These are phyloP conservation scores for Endogone sp. DNA, from an alignment of 192 early-diverging fungal genomes.

Conservation along the genomic window DNA sequence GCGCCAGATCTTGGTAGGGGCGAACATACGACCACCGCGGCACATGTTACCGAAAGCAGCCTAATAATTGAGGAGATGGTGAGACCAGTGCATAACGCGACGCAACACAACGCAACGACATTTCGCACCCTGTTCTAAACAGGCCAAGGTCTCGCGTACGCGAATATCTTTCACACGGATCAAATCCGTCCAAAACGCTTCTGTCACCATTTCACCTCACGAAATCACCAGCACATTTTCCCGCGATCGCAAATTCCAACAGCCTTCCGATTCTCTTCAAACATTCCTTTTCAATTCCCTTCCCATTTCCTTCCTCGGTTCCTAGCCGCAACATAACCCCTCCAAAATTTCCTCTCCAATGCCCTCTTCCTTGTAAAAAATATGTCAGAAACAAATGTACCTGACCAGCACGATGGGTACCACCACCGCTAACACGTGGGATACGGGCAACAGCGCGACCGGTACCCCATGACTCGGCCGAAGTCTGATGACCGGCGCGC, in stretches of 20 bases:
- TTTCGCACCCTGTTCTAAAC: too few species aligned
- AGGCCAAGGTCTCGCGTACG: too few species aligned
- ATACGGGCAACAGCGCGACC: constrained; percentile 99
- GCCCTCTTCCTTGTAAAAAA: neutral
- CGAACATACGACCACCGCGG: constrained; percentile 99
- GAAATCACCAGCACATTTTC: too few species aligned
- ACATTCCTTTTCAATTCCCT: neutral
- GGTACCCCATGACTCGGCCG: constrained; percentile 96
- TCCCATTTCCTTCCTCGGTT: neutral
- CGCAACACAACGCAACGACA: too few species aligned
- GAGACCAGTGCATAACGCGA: too few species aligned
- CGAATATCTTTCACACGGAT: too few species aligned
- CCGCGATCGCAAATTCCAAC: too few species aligned
- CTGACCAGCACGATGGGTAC: constrained; percentile 96
- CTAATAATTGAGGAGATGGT: neutral
- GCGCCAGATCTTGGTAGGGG: constrained; percentile 99
- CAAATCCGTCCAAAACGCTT: too few species aligned
- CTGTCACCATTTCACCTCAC: too few species aligned
- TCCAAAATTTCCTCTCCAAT: neutral
- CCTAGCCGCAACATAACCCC: neutral
- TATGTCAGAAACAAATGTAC: neutral
- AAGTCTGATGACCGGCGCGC: constrained; percentile 98
- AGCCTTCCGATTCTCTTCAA: too few species aligned
- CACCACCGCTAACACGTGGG: constrained; percentile 93
- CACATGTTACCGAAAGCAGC: constrained; percentile 99